A percentile compares a stretch with the other conserved stretches of the same genome.
Conservation (phyloP, 1,284 basidiomycete genomes). For the Inonotus obliquus region DNA sequence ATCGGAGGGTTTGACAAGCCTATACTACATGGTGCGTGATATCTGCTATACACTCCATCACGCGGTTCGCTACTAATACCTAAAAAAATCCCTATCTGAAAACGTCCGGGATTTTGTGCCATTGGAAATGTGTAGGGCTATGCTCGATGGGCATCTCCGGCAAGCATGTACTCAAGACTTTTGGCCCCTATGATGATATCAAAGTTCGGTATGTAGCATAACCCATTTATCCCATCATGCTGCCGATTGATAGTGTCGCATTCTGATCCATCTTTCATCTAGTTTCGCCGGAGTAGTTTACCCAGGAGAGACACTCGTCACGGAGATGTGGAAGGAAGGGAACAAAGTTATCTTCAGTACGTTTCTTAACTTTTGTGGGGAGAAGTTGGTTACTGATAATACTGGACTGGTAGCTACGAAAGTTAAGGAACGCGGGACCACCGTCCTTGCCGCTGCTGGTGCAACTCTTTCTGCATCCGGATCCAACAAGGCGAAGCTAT, state of each 20-base stretch:
- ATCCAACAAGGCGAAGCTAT: conserved; percentile 56
- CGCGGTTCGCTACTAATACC: not conserved
- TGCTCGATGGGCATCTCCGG: conserved; percentile 93
- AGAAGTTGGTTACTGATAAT: not conserved
- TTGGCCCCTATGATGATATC: conserved; percentile 87
- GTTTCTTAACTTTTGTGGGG: conserved; percentile 25
- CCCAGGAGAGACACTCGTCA: conserved; percentile 92
- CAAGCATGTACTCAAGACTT: conserved; percentile 90
- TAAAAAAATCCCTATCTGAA: not conserved
- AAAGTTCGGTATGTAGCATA: conserved; percentile 77
- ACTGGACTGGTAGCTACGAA: conserved; percentile 50
- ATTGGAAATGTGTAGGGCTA: conserved; percentile 44
- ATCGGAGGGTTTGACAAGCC: conserved; percentile 95
- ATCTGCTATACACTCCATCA: not conserved
- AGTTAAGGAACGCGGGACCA: conserved; percentile 39
- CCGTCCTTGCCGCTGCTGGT: conserved; percentile 39
- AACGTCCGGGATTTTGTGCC: conserved; percentile 14
- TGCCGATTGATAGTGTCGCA: too few relatives aligned
- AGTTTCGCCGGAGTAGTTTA: conserved; percentile 89
- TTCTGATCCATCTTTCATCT: not conserved
- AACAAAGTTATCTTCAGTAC: conserved; percentile 87
- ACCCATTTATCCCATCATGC: conserved; percentile 1
- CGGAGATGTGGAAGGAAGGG: conserved; percentile 98
- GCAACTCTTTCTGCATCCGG: conserved; percentile 33
- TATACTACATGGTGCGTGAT: conserved; percentile 61